Percentiles rank a stretch among this genome's conserved stretches.
phyloP scores from a whole-genome alignment of 371 early-diverging fungal species.

The Sporodiniella umbellata region DNA sequence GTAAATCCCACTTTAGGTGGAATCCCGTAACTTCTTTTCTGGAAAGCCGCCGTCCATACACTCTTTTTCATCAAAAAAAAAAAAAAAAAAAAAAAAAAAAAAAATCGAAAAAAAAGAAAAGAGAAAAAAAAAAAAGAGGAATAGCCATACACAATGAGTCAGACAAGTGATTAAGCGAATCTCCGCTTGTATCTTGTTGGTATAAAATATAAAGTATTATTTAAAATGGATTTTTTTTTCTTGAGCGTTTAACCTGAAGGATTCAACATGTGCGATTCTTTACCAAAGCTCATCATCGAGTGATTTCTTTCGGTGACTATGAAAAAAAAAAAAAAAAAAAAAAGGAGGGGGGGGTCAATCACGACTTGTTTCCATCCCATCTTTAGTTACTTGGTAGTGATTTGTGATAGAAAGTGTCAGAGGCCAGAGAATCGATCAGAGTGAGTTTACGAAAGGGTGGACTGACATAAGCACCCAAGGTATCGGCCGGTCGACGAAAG shows the following conservation, averaged over 20 bases:
- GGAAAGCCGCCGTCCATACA: no score
- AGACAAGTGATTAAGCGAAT: no score
- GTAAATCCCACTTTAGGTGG: constrained; percentile 23
- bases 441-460: constrained; percentile 4
- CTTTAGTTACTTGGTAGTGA: no score
- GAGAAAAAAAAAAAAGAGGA: not conserved
- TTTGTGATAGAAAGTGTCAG: no score
- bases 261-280: constrained; percentile 30
- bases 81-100: not conserved
- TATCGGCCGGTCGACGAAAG: no score
- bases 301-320: constrained; percentile 5
- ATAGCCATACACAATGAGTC: no score
- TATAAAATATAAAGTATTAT: no score
- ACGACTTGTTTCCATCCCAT: not conserved
- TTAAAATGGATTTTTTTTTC: no score
- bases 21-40: no score
- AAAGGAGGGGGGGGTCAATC: not conserved
- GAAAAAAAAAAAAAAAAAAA: not conserved
- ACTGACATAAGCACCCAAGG: no score
- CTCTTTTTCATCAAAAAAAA: not conserved
- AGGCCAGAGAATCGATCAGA: constrained; percentile 13
- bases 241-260: constrained; percentile 1
- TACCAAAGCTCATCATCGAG: constrained; percentile 29
- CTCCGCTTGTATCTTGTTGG: no score
- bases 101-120: not conserved